Base-by-base conservation (phyloP, 345 rosid genomes). In the Sonneratia caseolaris region DNA sequence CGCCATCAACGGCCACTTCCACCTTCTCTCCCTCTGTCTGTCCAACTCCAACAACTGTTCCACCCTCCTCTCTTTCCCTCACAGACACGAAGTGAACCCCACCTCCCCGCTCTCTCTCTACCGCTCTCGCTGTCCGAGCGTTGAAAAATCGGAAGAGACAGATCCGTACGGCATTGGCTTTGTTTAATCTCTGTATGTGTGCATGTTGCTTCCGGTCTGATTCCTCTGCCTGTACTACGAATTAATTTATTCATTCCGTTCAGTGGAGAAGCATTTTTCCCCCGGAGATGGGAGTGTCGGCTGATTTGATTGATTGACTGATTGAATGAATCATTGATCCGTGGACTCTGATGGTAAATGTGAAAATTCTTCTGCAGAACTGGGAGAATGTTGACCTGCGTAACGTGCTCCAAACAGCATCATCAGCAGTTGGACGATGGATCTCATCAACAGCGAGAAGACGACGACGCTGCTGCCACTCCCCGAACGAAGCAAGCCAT, bases 341-440 rank as follows among this genome's bases (percentile, higher is more conserved):
- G 56, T 57, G 24, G 74, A 37, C 53, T 16, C 24, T 19, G 69
- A 43, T 3, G 43, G 5, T 73, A 37, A 62, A 27, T 62, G 66
- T 62, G 38, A 40, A 40, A 9, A 10, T 47, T 47, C 0, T 47
- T 37, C 13, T 37, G 38, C 24, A 57, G 69, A 70, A 49, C 48
- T 15, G 27, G 74, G 74, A 64, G 73, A 81, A 94, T 94, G 98
- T 76, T 94, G 82, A 94, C 98, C 64, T 94, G 98, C 78, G 85
- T 94, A 77, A 82, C 90, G 24, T 91, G 97, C 76, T 80, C 96
- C n/a, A 94, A 90, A 89, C 89, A 86, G 73, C 73, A 61, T 68
- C 74, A 43, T 47, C 65, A 53, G 68, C 67, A 57, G 80, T 81
- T 78, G 73, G 79, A 79, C 76, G 83, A 77, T 72, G 86, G 92